These are phyloP conservation scores for Actinomortierella wolfii DNA, from an alignment of 371 early-diverging fungal species.

Conservation along the genomic window DNA sequence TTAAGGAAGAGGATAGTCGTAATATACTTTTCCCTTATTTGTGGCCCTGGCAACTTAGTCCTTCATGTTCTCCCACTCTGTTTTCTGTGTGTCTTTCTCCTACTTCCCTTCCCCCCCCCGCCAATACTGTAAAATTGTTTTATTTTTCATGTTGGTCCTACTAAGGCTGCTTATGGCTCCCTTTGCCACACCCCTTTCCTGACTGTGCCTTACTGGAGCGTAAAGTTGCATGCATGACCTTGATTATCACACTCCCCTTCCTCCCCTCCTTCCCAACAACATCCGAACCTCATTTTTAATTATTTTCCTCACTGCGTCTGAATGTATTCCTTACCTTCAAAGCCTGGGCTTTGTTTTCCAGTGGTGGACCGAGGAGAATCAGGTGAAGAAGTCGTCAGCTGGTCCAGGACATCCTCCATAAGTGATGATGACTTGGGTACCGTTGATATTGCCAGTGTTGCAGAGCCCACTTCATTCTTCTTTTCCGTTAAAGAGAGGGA, in stretches of 20 bases:
- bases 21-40: too few relatives aligned
- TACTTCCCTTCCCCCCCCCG: too few relatives aligned
- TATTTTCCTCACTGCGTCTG: not conserved
- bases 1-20: too few relatives aligned
- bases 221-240: not conserved
- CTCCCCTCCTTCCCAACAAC: not conserved
- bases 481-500: slow-evolving; percentile 1
- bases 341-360: too few relatives aligned
- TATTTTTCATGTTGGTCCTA: too few relatives aligned
- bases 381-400: slow-evolving; percentile 17
- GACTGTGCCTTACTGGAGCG: not conserved
- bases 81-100: not conserved
- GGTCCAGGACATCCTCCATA: slow-evolving; percentile 40
- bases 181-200: not conserved
- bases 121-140: too few relatives aligned
- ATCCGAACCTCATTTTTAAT: not conserved
- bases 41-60: too few relatives aligned
- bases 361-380: slow-evolving; percentile 19
- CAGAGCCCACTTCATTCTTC: too few relatives aligned
- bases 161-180: too few relatives aligned
- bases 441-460: slow-evolving; percentile 2
- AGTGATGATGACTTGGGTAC: slow-evolving; percentile 11
- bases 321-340: too few relatives aligned
- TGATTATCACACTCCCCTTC: not conserved
- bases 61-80: too few relatives aligned